Base-by-base conservation (phyloP, 202 grass and related monocot genomes). In the Miscanthus sacchariflorus region DNA sequence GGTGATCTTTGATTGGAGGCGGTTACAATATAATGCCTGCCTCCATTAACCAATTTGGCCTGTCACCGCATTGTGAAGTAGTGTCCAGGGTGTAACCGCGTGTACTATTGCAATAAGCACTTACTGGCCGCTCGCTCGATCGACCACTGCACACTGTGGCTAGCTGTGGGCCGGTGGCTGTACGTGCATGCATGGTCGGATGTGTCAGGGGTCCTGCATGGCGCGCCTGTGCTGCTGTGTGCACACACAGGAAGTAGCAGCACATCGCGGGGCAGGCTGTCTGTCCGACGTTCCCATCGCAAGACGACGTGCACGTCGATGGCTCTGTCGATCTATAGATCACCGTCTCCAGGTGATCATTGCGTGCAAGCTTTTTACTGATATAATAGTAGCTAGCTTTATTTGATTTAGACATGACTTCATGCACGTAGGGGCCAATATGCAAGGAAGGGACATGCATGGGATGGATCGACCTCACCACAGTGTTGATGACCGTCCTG, bases 271-370 rank as follows among this genome's bases (percentile, higher is more conserved):
- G 35, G 7, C 8, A 24, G 56, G 1, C 30, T 50, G 17, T 28
- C 39, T 15, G 38, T 27, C 36, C 58, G 15, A 44, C n/a, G 78
- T 56, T 49, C 64, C 30, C 8, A 27, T 67, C 39, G 39, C 59
- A 80, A 80, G 23, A 28, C 61, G 59, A 80, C 78, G 78, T 80
- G 78, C 78, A 67, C 61, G 64, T 30, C 61, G 59, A 67, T 45
- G 61, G 23, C 61, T 21, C 56, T 67, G 52, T 64, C 81, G 39
- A 72, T 74, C 69, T 18, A 52, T 52, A 52, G 49, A 52, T 52
- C 49, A 52, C 49, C 49, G 49, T 17, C 1, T 17, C 76, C 30
- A 3, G 56, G 82, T 21, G 69, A 67, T 74, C 38, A 52, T 17
- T 52, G 49, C 49, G 48, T 17, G 4, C 48, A 50, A 50, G 14